Base-by-base conservation (phyloP, 805 yeast species). In the Ogataea paraovalis region DNA sequence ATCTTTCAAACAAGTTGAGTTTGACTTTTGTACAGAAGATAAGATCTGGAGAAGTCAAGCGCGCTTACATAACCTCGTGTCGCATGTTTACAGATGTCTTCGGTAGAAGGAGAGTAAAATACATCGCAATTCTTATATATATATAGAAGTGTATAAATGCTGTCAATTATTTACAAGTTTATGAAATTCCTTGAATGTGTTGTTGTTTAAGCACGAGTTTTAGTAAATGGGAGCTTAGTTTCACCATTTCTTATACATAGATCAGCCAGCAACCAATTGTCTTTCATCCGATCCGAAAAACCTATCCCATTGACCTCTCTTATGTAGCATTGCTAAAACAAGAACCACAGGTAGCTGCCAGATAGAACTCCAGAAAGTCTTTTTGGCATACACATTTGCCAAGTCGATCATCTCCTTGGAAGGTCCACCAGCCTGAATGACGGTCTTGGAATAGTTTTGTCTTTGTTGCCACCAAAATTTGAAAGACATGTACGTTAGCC, bases 281-380 rank as follows among this genome's bases (percentile, higher is more conserved):
- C 66, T 61, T 18, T 63, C 59, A 12, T 59, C 66, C 4, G 54
- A 49, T 4, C 48, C 49, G 14, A 73, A 72, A 22, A 83, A 57
- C 73, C 87, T 75, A 61, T 90, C 96, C 97, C 97, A 92, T 63
- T 90, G 89, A 5, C 97, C 97, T 64, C 84, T 84, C 68, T 94
- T 94, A 67, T 94, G 98, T 44, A 94, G 65, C 90, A 94, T 92
- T 1, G 98, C 97, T 50, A 94, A 70, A 18, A 90, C 84, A 45
- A 94, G 70, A 14, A 95, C 85, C 0, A 86, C 91, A 0, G 99
- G 99, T 41, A 94, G 70, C 58, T 94, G 98, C 82, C 92, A 81
- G 1, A 94, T 96, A 23, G 96, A 85, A 36, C 95, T 88, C 96
- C 96, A 87, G 65, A 94, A 94, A 39, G 91, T 75, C 62, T 84